Evolutionary conservation across 345 rosid species (phyloP).

Genomic region (Gynandropsis gynandra): DNA sequence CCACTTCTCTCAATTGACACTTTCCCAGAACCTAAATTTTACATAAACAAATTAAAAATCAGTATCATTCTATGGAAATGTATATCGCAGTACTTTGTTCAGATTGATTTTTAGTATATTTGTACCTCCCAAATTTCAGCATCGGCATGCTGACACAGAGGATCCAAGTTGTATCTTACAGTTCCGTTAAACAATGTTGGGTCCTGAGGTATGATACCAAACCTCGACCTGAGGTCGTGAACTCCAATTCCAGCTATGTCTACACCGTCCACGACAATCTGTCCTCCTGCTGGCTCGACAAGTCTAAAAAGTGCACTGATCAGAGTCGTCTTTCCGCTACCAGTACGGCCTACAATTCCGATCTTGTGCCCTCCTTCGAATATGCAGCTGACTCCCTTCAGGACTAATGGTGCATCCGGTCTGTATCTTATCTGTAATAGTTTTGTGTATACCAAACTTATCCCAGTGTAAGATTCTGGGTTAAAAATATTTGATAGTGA

Average conservation of each 20-base stretch:
- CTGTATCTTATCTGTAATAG: conserved; percentile 68
- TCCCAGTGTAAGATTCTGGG: not conserved
- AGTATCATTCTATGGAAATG: conserved; percentile 1
- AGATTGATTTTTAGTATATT: too few relatives aligned
- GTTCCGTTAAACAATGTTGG: conserved; percentile 91
- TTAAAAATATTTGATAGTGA: too few relatives aligned
- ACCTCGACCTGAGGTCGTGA: conserved; percentile 78
- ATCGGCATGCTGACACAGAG: conserved; percentile 62
- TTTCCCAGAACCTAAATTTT: conserved; percentile 61
- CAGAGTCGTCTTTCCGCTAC: conserved; percentile 91
- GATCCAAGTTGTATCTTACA: conserved; percentile 88
- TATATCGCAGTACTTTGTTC: too few relatives aligned
- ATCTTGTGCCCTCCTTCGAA: conserved; percentile 90
- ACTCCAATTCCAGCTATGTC: conserved; percentile 74
- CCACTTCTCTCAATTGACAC: conserved; percentile 77
- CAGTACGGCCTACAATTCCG: conserved; percentile 91
- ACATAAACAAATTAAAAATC: not conserved
- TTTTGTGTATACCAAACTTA: not conserved
- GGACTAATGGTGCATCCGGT: conserved; percentile 55
- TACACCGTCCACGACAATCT: conserved; percentile 68
- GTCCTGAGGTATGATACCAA: conserved; percentile 92
- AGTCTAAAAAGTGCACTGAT: conserved; percentile 85
- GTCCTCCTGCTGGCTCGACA: conserved; percentile 86
- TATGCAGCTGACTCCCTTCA: conserved; percentile 73
- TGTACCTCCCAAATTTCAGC: conserved; percentile 95